These are phyloP conservation scores for Solanum verrucosum DNA, from an alignment of 257 asterid genomes.

Conservation along the genomic window DNA sequence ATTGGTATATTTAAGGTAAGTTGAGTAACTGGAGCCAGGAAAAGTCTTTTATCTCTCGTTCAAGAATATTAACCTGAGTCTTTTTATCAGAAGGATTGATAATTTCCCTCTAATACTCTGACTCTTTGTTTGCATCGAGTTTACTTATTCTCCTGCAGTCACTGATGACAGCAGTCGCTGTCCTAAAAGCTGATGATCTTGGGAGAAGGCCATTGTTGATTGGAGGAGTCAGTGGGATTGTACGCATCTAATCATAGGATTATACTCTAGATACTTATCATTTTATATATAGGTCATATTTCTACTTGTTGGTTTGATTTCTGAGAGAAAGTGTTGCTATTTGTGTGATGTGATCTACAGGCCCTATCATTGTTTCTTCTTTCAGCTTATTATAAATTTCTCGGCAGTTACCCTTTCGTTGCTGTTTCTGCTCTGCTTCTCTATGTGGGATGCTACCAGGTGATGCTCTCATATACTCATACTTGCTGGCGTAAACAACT, in stretches of 20 bases:
- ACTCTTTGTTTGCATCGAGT: not conserved
- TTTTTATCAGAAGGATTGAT: not conserved
- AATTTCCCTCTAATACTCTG: not conserved
- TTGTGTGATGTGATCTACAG: slow-evolving; percentile 23
- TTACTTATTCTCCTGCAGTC: slow-evolving; percentile 36
- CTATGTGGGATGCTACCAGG: slow-evolving; percentile 98
- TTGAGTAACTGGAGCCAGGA: not conserved
- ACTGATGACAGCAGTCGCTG: slow-evolving; percentile 89
- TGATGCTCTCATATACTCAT: slow-evolving; percentile 10
- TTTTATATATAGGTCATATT: not conserved
- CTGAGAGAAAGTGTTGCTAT: not conserved
- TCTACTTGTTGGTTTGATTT: not conserved
- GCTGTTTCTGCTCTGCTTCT: slow-evolving; percentile 94
- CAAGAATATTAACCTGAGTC: not conserved
- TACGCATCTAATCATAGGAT: slow-evolving; percentile 26
- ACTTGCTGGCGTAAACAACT: not conserved
- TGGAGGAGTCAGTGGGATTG: slow-evolving; percentile 85
- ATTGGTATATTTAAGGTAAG: slow-evolving; percentile 89
- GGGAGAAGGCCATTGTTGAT: slow-evolving; percentile 92
- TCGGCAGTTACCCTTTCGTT: slow-evolving; percentile 67
- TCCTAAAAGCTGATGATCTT: slow-evolving; percentile 88
- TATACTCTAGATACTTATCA: not conserved
- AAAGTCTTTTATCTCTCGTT: not conserved
- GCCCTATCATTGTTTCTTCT: slow-evolving; percentile 83
- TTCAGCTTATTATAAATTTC: slow-evolving; percentile 91